Evolutionary conservation across 1,139 yeast species (phyloP).

Genomic region (Suhomyces bokatorum): DNA sequence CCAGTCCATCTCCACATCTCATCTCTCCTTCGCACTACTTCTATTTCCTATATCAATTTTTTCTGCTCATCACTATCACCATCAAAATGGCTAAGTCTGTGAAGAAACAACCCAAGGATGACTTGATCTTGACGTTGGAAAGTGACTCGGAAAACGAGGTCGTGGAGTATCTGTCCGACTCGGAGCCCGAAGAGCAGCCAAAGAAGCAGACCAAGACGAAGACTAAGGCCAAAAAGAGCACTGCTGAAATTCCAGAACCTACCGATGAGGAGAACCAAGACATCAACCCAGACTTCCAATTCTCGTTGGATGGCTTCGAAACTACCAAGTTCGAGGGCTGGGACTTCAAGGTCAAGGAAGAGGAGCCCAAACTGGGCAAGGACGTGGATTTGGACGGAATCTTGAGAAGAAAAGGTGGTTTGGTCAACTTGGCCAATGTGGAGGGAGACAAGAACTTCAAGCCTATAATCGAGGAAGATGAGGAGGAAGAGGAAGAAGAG

Average conservation of each 20-base stretch:
- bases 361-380: constrained; percentile 33
- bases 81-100: constrained; percentile 19
- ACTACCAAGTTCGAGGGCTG: constrained; percentile 66
- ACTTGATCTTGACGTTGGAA: constrained; percentile 37
- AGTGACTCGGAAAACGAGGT: constrained; percentile 64
- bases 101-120: constrained; percentile 21
- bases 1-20: neutral
- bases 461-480: constrained; percentile 28
- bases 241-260: constrained; percentile 16
- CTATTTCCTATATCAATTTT: constrained; percentile 2
- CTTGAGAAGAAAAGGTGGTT: constrained; percentile 78
- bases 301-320: constrained; percentile 62
- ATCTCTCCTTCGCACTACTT: constrained; percentile 4
- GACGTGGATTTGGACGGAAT: constrained; percentile 88
- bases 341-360: constrained; percentile 67
- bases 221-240: constrained; percentile 12
- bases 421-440: constrained; percentile 52
- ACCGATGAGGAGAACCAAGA: constrained; percentile 45
- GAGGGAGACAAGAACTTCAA: constrained; percentile 33
- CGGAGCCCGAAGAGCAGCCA: constrained; percentile 21
- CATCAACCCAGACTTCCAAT: constrained; percentile 70
- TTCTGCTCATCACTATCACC: constrained; percentile 9
- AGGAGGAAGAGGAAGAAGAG: constrained; percentile 28
- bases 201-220: neutral
- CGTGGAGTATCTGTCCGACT: constrained; percentile 17